Evolutionary conservation across 257 asterid species (phyloP).

Genomic region (Gentiana dahurica): DNA sequence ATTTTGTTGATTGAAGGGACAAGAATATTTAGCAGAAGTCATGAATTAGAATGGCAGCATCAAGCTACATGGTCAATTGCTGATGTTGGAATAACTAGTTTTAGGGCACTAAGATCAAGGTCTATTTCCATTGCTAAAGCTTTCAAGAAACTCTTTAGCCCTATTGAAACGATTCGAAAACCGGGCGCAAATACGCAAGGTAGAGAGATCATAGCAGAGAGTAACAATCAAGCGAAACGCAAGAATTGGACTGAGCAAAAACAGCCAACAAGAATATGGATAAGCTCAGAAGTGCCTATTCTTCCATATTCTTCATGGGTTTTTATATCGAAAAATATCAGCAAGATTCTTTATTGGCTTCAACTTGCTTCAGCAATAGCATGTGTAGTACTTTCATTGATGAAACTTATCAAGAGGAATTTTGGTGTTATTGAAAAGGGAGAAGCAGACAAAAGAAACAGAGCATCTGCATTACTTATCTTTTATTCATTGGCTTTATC

Average conservation of each 20-base stretch:
- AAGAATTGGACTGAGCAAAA: conserved; percentile 24
- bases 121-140: conserved; percentile 22
- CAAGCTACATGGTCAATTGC: conserved; percentile 87
- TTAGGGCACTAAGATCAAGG: conserved; percentile 48
- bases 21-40: conserved; percentile 80
- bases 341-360: conserved; percentile 67
- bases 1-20: conserved; percentile 75
- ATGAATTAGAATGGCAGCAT: conserved; percentile 92
- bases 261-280: conserved; percentile 56
- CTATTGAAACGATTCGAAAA: conserved; percentile 12
- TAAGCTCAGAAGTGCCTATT: conserved; percentile 69
- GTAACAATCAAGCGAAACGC: conserved; percentile 6
- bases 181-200: conserved; percentile 4
- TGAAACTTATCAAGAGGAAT: conserved; percentile 42
- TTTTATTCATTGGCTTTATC: conserved; percentile 80
- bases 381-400: conserved; percentile 54
- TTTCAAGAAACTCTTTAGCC: conserved; percentile 17
- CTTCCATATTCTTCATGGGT: conserved; percentile 64
- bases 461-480: conserved; percentile 51
- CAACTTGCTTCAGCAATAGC: conserved; percentile 72
- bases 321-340: conserved; percentile 58
- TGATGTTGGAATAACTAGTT: conserved; percentile 37
- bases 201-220: conserved; percentile 23
- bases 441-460: conserved; percentile 51
- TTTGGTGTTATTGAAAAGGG: conserved; percentile 51